Percentiles rank a stretch among this genome's conserved stretches.
phyloP scores from a whole-genome alignment of 306 rosid species.

The Acacia confusa region DNA sequence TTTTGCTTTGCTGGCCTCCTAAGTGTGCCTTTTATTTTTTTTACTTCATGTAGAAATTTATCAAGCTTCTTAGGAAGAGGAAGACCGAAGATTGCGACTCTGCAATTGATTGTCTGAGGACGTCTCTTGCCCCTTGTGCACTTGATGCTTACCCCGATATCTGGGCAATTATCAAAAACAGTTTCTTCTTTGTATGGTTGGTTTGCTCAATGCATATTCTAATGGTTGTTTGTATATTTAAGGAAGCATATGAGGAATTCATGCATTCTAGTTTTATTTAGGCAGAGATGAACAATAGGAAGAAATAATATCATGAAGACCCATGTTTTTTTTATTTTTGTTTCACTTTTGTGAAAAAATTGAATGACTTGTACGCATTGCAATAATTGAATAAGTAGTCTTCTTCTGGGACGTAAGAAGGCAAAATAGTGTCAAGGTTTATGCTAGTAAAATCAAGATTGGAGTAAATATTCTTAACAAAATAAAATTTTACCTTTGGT shows the following conservation, averaged over 20 bases:
- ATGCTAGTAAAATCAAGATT: not conserved
- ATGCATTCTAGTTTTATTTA: constrained; percentile 29
- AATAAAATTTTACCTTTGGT: not conserved
- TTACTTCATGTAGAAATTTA: constrained; percentile 60
- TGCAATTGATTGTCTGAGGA: constrained; percentile 81
- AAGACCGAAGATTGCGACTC: constrained; percentile 70
- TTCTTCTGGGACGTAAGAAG: not conserved
- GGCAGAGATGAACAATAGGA: not conserved
- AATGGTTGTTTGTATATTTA: constrained; percentile 50
- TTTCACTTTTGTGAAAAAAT: not conserved
- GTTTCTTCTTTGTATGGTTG: not conserved
- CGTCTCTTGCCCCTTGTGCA: constrained; percentile 95
- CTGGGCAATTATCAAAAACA: not conserved
- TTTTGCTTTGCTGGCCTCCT: not conserved
- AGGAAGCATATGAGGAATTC: constrained; percentile 99
- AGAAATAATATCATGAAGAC: not conserved
- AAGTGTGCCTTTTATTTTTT: not conserved
- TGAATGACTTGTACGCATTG: not conserved
- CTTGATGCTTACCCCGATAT: constrained; percentile 97
- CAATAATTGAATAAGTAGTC: not conserved
- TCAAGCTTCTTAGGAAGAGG: constrained; percentile 92
- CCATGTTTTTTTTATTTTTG: not conserved
- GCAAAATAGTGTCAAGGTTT: not conserved
- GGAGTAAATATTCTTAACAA: not conserved
- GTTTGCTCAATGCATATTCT: constrained; percentile 26